Evolutionary conservation across 169 alveolate genomes (phyloP), one percentile per base, ranked within the genome.

Genomic region (Cryptosporidium canis): DNA sequence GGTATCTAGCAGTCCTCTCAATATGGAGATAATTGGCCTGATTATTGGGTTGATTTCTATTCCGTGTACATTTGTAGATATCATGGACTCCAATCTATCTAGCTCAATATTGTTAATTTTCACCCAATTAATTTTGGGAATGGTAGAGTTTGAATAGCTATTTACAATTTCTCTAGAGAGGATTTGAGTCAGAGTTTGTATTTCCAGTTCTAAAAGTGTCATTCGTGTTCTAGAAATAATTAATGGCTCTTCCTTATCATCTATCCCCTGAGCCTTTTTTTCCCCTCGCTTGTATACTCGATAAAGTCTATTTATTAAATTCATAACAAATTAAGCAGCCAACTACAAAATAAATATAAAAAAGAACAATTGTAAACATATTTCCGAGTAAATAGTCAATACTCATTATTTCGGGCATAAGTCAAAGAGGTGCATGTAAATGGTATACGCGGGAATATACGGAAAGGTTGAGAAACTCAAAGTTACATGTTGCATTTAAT

Each of bases 1-100:
- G 16, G 87, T 77, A 27, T 77, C 87, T 55, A 77, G 61, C 18
- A 77, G 24, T 16, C 87, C 87, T 77, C 72, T 55, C 6, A 77
- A 41, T 27, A 77, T 77, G 24, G 72, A 55, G 31, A 77, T 55
- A 12, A 77, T 27, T 35, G 87, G 63, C n/a, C 41, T 51, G 33
- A 77, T 31, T 27, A 77, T 61, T 0, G 87, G 87, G 37, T 35
- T 56, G 16, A 70, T 55, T 18, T 70, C 66, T 70, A 77, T 27
- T 39, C 27, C 48, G 33, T 41, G 24, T 16, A 55, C 27, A 29
- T 61, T 37, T 27, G 18, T n/a, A 29, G 37, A 21, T 58, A 63
- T 21, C 1, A 68, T 45, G 5, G 58, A n/a, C 44, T 77, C 87
- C 55, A 77, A 21, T 55, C 18, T 77, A 14, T 56, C 71, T 27